These are phyloP conservation scores for Penicillium palitans DNA, from an alignment of 2,329 filamentous ascomycete species.

Conservation along the genomic window DNA sequence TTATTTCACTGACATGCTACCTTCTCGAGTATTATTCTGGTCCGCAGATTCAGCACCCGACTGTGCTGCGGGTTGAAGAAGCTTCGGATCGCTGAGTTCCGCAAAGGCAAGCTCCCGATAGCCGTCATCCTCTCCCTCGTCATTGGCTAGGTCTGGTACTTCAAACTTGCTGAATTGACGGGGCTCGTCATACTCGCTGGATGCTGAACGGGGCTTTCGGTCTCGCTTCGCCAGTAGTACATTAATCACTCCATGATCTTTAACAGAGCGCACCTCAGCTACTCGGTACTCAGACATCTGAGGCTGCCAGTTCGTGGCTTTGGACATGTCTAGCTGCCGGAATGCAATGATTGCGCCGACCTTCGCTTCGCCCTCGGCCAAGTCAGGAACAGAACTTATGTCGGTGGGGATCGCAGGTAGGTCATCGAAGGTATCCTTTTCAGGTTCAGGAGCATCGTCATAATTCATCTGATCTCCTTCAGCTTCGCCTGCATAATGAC, in stretches of 20 bases:
- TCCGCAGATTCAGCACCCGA: constrained; percentile 26
- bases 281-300: constrained; percentile 59
- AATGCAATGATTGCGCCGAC: constrained; percentile 48
- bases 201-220: constrained; percentile 60
- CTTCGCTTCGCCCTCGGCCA: constrained; percentile 36
- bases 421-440: constrained; percentile 42
- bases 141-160: constrained; percentile 63
- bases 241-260: constrained; percentile 56
- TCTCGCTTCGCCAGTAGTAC: constrained; percentile 71
- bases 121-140: constrained; percentile 59
- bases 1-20: constrained; percentile 44
- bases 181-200: constrained; percentile 61
- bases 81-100: constrained; percentile 67
- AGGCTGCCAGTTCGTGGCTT: constrained; percentile 50
- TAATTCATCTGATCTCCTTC: constrained; percentile 40
- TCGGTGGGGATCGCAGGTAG: constrained; percentile 57
- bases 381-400: constrained; percentile 59
- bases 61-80: constrained; percentile 53
- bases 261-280: constrained; percentile 61
- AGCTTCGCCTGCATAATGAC: constrained; percentile 12
- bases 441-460: constrained; percentile 38
- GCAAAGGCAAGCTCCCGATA: constrained; percentile 59
- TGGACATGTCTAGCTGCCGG: constrained; percentile 50
- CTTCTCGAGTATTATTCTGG: constrained; percentile 29
- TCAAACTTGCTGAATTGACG: constrained; percentile 78